These are phyloP conservation scores for Smithsoniella earleae DNA, from an alignment of 163 green algal genomes.

Conservation along the genomic window DNA sequence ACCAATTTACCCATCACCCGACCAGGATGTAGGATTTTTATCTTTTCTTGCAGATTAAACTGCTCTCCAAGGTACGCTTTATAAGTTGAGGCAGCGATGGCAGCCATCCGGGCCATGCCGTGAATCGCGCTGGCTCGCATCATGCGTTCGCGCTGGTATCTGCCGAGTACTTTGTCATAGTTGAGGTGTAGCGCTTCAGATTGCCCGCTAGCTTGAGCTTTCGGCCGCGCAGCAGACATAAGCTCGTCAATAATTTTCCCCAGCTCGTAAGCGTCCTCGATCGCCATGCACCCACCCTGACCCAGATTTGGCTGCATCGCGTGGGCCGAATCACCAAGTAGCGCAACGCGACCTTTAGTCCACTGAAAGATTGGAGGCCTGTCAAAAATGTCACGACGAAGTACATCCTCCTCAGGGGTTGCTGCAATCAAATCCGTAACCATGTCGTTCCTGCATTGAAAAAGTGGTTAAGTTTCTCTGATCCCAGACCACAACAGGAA, in stretches of 20 bases:
- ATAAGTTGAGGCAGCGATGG: conserved; percentile 92
- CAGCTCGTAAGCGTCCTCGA: conserved; percentile 87
- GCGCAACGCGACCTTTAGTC: conserved; percentile 68
- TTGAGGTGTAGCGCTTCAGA: conserved; percentile 34
- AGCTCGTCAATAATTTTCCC: conserved; percentile 51
- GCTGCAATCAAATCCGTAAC: conserved; percentile 63
- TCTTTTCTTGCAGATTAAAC: conserved; percentile 77
- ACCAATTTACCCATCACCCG: conserved; percentile 71
- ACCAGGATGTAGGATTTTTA: conserved; percentile 88
- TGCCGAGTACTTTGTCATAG: conserved; percentile 32
- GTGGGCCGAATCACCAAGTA: conserved; percentile 89
- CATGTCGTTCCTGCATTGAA: conserved; percentile 45
- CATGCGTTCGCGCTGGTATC: conserved; percentile 62
- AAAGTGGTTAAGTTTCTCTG: too few relatives aligned
- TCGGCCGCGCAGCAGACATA: conserved; percentile 6
- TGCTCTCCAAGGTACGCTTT: conserved; percentile 46
- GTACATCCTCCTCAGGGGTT: conserved; percentile 78
- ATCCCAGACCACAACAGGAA: too few relatives aligned
- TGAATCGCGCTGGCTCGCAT: conserved; percentile 76
- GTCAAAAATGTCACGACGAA: conserved; percentile 83
- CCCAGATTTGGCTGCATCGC: conserved; percentile 99
- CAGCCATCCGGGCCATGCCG: conserved; percentile 79
- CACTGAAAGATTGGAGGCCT: conserved; percentile 79
- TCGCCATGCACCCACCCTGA: conserved; percentile 89
- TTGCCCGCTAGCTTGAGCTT: conserved; percentile 29